These are phyloP conservation scores for Periconia sp. DNA, from an alignment of 2,329 filamentous ascomycete species.

Conservation along the genomic window DNA sequence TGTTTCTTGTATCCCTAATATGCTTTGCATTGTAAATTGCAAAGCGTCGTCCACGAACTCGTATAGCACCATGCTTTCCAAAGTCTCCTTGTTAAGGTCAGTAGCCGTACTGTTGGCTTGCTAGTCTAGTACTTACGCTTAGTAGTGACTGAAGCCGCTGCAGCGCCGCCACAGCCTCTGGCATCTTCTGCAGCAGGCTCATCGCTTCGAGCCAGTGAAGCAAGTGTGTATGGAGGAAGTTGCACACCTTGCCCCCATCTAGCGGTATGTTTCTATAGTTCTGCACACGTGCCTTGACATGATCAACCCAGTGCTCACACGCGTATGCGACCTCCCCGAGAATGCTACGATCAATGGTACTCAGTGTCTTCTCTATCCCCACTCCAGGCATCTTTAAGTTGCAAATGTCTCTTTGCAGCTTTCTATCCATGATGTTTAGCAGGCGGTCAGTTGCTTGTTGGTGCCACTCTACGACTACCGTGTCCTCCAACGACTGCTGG, in stretches of 20 bases:
- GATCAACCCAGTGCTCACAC: slow-evolving; percentile 44
- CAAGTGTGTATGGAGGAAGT: slow-evolving; percentile 16
- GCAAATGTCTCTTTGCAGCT: neutral
- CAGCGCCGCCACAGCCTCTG: slow-evolving; percentile 18
- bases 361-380: neutral
- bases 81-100: neutral
- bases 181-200: slow-evolving; percentile 13
- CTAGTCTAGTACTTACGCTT: slow-evolving; percentile 9
- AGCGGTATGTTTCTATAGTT: neutral
- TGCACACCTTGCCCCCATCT: slow-evolving; percentile 7
- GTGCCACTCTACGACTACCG: slow-evolving; percentile 34
- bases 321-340: slow-evolving; percentile 20
- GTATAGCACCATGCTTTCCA: neutral
- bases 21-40: neutral
- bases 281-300: slow-evolving; percentile 24
- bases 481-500: slow-evolving; percentile 8
- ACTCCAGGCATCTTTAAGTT: neutral
- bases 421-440: slow-evolving; percentile 27
- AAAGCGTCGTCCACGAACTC: neutral
- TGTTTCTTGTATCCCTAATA: neutral
- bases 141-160: slow-evolving; percentile 11
- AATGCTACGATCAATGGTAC: neutral
- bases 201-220: slow-evolving; percentile 17
- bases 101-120: neutral
- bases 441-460: slow-evolving; percentile 25